Evolutionary conservation across 73 alveolate species (phyloP), one percentile per base, ranked within the genome.

Genomic region (Tetrahymena malaccensis): DNA sequence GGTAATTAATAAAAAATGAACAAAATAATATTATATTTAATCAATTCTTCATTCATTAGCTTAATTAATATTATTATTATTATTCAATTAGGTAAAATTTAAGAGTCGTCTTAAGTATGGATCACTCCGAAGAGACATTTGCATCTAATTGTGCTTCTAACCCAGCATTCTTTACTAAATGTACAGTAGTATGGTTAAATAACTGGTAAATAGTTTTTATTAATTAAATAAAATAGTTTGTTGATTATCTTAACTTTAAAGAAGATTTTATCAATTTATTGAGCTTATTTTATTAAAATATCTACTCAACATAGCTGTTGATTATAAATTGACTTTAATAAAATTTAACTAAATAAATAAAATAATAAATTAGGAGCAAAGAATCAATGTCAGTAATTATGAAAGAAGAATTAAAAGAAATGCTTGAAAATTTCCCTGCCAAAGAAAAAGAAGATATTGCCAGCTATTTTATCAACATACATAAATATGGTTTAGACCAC

Each of bases 121-220:
- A 99, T 94, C 97, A 98, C 93, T 96, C 98, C 70, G 99, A 99
- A 96, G 99, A 99, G 35, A 98, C 98, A 93, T 99, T 99, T 98
- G 95, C 96, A 94, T 95, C 98, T 21, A 96, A 98, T 96, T 98
- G 99, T 95, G 98, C 99, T 43, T 95, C 98, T 34, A 99, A 99
- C 96, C 99, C 99, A 11, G 99, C 99, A 11, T 97, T 99, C 55
- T 98, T 97, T 93, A 98, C 99, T 21, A 97, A 97, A 94, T 98
- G 99, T 89, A 98, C 98, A 43, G 98, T 99, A 33, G 96, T 99
- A 56, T 99, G 99, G 99, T 95, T 98, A 94, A 98, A 70, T n/a
- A 70, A 70, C 89, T 70, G 89, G 89, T 70, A 70, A 58, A 27
- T 40, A 40, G 9, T 40, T 4, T 40, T 40, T 40, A 40, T 4